Base-by-base conservation (phyloP, 106 monocot genomes). In the Hemerocallis citrina region DNA sequence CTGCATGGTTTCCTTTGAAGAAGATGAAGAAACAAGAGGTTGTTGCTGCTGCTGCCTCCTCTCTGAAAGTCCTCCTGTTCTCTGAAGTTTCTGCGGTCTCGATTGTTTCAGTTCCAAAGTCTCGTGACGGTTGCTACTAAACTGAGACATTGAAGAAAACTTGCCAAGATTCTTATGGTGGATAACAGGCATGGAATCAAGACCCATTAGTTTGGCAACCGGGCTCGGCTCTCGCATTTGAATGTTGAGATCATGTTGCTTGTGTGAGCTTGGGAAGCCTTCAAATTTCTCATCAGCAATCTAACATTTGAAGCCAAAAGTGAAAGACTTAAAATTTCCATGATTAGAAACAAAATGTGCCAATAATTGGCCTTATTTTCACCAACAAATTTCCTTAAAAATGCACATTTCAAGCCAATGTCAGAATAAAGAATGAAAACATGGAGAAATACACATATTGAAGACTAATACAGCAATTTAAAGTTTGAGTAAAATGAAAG, bases 141-240 rank as follows among this genome's bases (percentile, higher is more conserved):
- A 78, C 15, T 64, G 74, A 32, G 70, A 73, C 28, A 51, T 65
- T 31, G 45, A 19, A 7, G 74, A 63, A 61, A 83, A 48, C 29
- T 74, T 84, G 44, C 77, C 44, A 5, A 84, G 81, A 59, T 79
- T 75, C 32, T 69, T 72, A 25, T 72, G 56, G 4, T 56, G 23
- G 15, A 58, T 61, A 48, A 70, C 64, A 3, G 96, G 96, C 74
- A 87, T 79, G 11, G 88, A 81, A 30, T 98, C 91, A 21, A 98
- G 76, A 14, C 96, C 96, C 96, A 98, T 98, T 29, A 98, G 81
- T 29, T 91, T 72, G 20, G 96, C 91, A 28, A 98, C 84, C 20
- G 88, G 62, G 0, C 84, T 64, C 7, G 96, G 84, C 3, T 78
- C 34, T 35, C 54, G 25, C 72, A 65, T 83, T 41, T 65, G 48